Evolutionary conservation across 176 grass and related monocot species (phyloP), one percentile per base, ranked within the genome.

Genomic region (Oryza brachyantha): DNA sequence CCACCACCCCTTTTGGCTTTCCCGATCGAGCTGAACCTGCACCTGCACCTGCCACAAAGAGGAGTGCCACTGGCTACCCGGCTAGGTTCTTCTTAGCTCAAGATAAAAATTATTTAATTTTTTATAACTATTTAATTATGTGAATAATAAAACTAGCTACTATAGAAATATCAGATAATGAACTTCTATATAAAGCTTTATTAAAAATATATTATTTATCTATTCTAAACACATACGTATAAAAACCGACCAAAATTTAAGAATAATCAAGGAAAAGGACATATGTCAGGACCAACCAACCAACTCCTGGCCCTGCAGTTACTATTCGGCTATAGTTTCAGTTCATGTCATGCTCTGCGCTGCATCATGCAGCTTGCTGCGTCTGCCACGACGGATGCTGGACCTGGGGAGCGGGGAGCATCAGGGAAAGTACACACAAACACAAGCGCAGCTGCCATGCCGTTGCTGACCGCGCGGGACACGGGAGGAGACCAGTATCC

Each of bases 361-460:
- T 24, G 70, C 45, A 32, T 14, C 27, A 27, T n/a, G 48, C 45
- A 48, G 45, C 62, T 1, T 70, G 62, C n/a, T 38, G 36, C 31
- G 1, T 32, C 31, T 43, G 43, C 35, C 72, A 70, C 24, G 78
- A 86, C 55, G 32, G 72, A 64, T 71, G 65, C 48, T 19, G 48
- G 48, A 52, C 16, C 48, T 52, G 43, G 13, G 43, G 13, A 16
- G 5, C 17, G 46, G 19, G 48, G 19, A 40, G 70, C 5, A 75
- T 37, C 84, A 81, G 42, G 24, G 1, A 71, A 71, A 87, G 85
- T 77, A 77, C 79, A 80, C 26, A 43, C 34, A 35, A 16, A 19
- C 48, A 4, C 31, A 32, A 16, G 16, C 8, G 48, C 48, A 6
- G 48, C 19, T 21, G 17, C 48, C 46, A 50, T 43, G 41, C 13